A percentile compares a stretch with the other conserved stretches of the same genome.
Evolutionary conservation across 2,329 filamentous ascomycete genomes (phyloP).

Genomic region (Rutstroemia sp.): DNA sequence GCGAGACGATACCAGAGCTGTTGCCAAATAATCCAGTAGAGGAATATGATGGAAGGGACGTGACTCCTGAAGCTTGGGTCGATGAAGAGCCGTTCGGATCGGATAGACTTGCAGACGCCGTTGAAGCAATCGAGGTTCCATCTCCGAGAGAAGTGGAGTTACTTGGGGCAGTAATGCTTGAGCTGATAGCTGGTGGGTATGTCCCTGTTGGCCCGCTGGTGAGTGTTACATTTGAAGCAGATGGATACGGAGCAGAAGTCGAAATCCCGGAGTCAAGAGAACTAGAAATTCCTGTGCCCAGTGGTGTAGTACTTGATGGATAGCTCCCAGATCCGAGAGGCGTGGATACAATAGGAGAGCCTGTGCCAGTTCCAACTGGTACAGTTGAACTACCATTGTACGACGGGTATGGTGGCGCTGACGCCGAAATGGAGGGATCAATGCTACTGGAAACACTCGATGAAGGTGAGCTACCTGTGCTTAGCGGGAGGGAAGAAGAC

Average conservation of each 20-base stretch:
- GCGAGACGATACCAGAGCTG: neutral
- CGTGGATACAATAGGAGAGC: neutral
- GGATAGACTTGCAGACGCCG: neutral
- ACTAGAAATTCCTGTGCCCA: slow-evolving; percentile 8
- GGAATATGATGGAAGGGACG: neutral
- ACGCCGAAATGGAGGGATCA: neutral
- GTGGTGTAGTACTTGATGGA: slow-evolving; percentile 3
- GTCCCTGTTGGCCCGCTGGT: slow-evolving; percentile 9
- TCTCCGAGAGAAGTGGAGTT: neutral
- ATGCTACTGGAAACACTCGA: neutral
- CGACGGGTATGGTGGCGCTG: slow-evolving; percentile 1
- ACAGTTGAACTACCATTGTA: slow-evolving; percentile 4
- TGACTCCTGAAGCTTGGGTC: neutral
- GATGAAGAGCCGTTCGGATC: neutral
- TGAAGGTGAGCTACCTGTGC: slow-evolving; percentile 5
- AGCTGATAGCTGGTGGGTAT: neutral
- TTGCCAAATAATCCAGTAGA: neutral
- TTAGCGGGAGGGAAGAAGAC: neutral
- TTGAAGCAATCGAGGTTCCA: neutral
- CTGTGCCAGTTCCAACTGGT: neutral
- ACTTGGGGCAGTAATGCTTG: neutral
- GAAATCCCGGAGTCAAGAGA: slow-evolving; percentile 3
- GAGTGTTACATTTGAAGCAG: slow-evolving; percentile 9
- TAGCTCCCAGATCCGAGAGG: neutral
- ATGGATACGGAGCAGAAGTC: slow-evolving; percentile 10